Evolutionary conservation across 2,329 filamentous ascomycete species (phyloP).

Genomic region (Beauveria caledonica): DNA sequence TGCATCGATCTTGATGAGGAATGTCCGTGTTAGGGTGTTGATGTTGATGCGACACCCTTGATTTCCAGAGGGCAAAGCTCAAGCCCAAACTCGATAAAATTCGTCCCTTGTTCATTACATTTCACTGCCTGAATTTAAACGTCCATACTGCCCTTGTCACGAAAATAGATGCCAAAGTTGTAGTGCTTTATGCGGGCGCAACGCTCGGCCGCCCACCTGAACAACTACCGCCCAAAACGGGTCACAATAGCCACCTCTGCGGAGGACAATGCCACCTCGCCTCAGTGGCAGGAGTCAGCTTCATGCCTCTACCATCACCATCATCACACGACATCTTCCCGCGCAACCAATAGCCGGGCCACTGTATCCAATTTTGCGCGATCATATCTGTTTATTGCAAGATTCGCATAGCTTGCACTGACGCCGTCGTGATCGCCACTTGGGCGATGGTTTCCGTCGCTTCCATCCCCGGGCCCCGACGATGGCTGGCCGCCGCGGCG

Average conservation of each 20-base stretch:
- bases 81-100: not conserved
- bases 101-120: too few relatives aligned
- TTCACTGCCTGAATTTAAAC: too few relatives aligned
- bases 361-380: not conserved
- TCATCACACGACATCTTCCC: constrained; percentile 3
- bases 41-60: not conserved
- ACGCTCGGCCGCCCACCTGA: not conserved
- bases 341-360: not conserved
- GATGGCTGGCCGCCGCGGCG: constrained; percentile 24
- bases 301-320: not conserved
- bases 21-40: not conserved
- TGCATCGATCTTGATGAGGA: not conserved
- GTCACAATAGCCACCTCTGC: not conserved
- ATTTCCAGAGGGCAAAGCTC: not conserved
- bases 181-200: not conserved
- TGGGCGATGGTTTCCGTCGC: constrained; percentile 7
- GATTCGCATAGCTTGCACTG: not conserved
- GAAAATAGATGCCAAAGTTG: not conserved
- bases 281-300: not conserved
- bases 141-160: too few relatives aligned
- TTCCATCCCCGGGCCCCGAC: constrained; percentile 17
- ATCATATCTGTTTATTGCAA: not conserved
- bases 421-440: constrained; percentile 1
- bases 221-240: constrained; percentile 4
- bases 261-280: constrained; percentile 10